A percentile compares a stretch with the other conserved stretches of the same genome.
Evolutionary conservation across 805 yeast genomes (phyloP).

Genomic region (Wickerhamiella brachini): DNA sequence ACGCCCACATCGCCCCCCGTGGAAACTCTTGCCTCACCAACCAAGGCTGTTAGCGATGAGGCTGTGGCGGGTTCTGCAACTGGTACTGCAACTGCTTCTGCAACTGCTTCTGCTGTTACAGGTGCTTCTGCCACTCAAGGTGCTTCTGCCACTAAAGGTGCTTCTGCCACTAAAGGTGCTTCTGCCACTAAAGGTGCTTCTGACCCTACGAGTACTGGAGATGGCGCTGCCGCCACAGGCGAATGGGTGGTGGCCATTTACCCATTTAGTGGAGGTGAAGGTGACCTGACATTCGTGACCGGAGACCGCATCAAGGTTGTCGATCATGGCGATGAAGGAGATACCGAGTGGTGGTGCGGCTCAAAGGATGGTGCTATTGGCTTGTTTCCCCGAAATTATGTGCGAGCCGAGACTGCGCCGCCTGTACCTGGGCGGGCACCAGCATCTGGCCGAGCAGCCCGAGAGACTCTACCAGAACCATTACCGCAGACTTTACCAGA

Average conservation of each 20-base stretch:
- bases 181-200: background rate
- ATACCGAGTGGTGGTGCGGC: slow-evolving; percentile 41
- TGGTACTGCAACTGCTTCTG: background rate
- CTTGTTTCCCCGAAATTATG: slow-evolving; percentile 35
- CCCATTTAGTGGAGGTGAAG: slow-evolving; percentile 27
- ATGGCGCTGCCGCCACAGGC: slow-evolving; percentile 8
- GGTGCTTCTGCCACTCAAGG: background rate
- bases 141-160: background rate
- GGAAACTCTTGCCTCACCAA: background rate
- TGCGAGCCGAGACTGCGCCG: slow-evolving; percentile 11
- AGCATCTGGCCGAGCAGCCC: background rate
- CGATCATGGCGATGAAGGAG: slow-evolving; percentile 25
- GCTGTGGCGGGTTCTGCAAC: no score
- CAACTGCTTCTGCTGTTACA: background rate
- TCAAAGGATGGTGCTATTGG: slow-evolving; percentile 30
- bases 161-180: background rate
- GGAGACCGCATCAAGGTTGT: slow-evolving; percentile 27
- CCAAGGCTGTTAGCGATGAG: no score
- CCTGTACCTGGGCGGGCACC: background rate
- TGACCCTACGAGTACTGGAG: slow-evolving; percentile 7
- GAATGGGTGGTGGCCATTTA: slow-evolving; percentile 23
- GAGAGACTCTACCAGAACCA: background rate
- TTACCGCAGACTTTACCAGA: background rate
- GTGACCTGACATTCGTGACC: slow-evolving; percentile 25
- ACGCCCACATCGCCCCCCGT: background rate